These are phyloP conservation scores for Teratosphaeria zuluensis DNA, from an alignment of 2,329 filamentous ascomycete species.

Conservation along the genomic window DNA sequence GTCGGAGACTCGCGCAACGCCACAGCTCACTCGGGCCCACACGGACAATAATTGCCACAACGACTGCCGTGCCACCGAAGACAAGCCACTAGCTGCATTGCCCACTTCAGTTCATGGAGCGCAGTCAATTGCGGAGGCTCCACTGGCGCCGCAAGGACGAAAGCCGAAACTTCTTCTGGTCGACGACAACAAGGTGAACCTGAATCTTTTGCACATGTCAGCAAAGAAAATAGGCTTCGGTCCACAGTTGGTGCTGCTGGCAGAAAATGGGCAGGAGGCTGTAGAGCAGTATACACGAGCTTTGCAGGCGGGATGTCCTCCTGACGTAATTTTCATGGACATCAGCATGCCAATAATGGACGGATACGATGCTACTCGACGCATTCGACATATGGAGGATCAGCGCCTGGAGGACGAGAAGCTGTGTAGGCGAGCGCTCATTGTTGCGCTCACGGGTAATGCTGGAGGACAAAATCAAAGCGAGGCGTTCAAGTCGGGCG, in stretches of 20 bases:
- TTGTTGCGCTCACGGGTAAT: conserved; percentile 26
- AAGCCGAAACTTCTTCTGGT: conserved; percentile 12
- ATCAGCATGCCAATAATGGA: conserved; percentile 28
- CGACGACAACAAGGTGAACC: conserved; percentile 21
- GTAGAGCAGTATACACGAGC: conserved; percentile 31
- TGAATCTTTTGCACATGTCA: conserved; percentile 24
- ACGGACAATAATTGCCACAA: not conserved
- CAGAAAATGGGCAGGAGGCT: conserved; percentile 39
- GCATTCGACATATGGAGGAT: conserved; percentile 15
- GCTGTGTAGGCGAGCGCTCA: conserved; percentile 2
- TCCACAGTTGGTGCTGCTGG: conserved; percentile 23
- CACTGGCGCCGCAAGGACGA: not conserved
- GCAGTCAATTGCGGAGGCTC: not conserved
- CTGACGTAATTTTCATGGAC: conserved; percentile 40
- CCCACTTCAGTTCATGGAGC: not conserved
- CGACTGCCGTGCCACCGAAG: not conserved
- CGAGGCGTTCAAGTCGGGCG: conserved; percentile 19
- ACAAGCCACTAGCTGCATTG: not conserved
- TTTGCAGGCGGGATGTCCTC: conserved; percentile 23
- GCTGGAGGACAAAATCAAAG: conserved; percentile 15
- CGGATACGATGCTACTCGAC: conserved; percentile 20
- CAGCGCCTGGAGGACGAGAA: not conserved
- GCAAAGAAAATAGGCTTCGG: conserved; percentile 17
- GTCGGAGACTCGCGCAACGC: not conserved
- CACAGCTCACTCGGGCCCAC: not conserved